Conservation (phyloP, 2,329 filamentous ascomycete genomes). For the Cordyceps javanica region DNA sequence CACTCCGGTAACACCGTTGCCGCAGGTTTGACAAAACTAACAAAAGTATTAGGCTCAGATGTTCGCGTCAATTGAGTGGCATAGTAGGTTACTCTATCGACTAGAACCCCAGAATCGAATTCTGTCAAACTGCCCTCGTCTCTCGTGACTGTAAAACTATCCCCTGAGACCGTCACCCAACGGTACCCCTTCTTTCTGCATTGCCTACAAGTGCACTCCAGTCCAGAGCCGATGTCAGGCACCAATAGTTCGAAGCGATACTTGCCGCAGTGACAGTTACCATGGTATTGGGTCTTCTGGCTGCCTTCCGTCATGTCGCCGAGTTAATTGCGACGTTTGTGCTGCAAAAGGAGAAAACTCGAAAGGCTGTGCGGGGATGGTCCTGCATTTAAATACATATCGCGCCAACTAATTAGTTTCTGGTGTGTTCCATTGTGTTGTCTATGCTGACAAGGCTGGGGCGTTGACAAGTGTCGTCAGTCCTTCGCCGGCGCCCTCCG, state of each 20-base stretch:
- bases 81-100: constrained; percentile 15
- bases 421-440: too few relatives aligned
- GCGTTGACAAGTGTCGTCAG: too few relatives aligned
- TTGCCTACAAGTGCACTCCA: constrained; percentile 21
- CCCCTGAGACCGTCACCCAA: constrained; percentile 17
- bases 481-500: too few relatives aligned
- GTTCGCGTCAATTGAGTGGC: too few relatives aligned
- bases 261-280: constrained; percentile 26
- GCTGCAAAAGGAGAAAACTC: neutral
- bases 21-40: constrained; percentile 25
- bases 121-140: constrained; percentile 14
- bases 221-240: constrained; percentile 6
- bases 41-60: neutral
- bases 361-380: neutral
- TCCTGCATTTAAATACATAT: neutral
- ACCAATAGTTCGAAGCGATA: constrained; percentile 21
- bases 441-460: too few relatives aligned
- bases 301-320: neutral
- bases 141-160: constrained; percentile 11
- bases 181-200: constrained; percentile 25
- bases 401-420: too few relatives aligned
- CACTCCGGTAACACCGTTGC: constrained; percentile 20
- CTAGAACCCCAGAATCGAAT: neutral
- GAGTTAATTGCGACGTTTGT: neutral
- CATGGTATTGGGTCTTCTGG: constrained; percentile 2